Percentiles rank a stretch among this genome's conserved stretches.
phyloP scores from a whole-genome alignment of 2,329 filamentous ascomycete species.

The Xylariales sp. region DNA sequence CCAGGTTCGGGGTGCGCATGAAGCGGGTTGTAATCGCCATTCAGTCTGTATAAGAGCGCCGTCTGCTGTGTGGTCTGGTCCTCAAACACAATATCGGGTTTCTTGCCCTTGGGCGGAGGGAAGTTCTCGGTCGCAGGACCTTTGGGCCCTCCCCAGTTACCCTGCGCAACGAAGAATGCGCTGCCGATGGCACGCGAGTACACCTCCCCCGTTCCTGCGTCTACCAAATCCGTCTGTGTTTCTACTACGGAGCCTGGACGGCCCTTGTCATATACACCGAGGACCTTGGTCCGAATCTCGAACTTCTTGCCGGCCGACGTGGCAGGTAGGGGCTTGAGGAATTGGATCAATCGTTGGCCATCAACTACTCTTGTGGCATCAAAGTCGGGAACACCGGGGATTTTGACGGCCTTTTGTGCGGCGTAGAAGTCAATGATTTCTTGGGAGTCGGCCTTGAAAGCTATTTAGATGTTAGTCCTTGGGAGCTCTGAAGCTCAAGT shows the following conservation, averaged over 20 bases:
- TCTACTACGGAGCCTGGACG: constrained; percentile 78
- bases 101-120: constrained; percentile 67
- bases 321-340: constrained; percentile 70
- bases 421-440: constrained; percentile 86
- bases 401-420: constrained; percentile 58
- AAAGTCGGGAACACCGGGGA: constrained; percentile 72
- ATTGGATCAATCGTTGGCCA: constrained; percentile 74
- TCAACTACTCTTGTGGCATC: constrained; percentile 73
- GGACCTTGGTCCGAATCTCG: constrained; percentile 70
- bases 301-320: constrained; percentile 68
- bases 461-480: constrained; percentile 22
- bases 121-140: constrained; percentile 76
- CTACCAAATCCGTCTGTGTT: constrained; percentile 71
- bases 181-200: constrained; percentile 67
- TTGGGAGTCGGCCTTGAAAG: constrained; percentile 72
- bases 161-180: constrained; percentile 76
- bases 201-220: constrained; percentile 62
- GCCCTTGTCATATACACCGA: constrained; percentile 89
- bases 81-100: constrained; percentile 65
- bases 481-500: not conserved
- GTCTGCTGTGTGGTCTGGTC: constrained; percentile 69
- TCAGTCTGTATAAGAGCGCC: constrained; percentile 74
- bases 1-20: constrained; percentile 84
- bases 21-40: constrained; percentile 92
- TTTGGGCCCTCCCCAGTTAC: constrained; percentile 83